phyloP scores from a whole-genome alignment of 2,329 filamentous ascomycete genomes.

The Stachybotrys chartarum region DNA sequence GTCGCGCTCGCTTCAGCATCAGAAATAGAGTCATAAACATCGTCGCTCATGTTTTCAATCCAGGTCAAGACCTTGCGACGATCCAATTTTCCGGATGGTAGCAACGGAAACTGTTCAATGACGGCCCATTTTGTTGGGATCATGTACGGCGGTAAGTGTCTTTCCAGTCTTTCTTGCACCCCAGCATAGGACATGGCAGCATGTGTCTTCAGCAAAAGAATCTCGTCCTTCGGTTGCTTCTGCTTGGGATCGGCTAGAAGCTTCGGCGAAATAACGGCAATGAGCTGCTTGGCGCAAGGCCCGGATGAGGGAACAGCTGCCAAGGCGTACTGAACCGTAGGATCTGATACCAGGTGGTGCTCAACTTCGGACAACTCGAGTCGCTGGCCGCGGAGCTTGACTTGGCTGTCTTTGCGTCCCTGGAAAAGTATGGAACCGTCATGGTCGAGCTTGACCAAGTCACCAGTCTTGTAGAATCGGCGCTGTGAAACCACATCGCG shows the following conservation, averaged over 20 bases:
- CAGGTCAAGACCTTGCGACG: constrained; percentile 2
- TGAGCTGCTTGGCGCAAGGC: background rate
- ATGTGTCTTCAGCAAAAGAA: constrained; percentile 1
- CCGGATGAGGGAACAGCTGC: background rate
- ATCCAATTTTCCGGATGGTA: constrained; percentile 5
- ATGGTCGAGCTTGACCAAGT: constrained; percentile 13
- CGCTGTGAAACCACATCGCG: background rate
- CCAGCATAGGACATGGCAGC: background rate
- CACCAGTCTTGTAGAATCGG: constrained; percentile 10
- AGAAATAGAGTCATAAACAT: background rate
- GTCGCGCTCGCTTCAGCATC: constrained; percentile 4
- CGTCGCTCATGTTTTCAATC: constrained; percentile 2
- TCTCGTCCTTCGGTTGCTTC: background rate
- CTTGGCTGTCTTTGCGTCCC: constrained; percentile 45
- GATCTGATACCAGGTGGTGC: background rate
- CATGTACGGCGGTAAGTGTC: constrained; percentile 4
- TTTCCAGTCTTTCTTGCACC: constrained; percentile 5
- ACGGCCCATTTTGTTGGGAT: constrained; percentile 3
- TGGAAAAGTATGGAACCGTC: constrained; percentile 30
- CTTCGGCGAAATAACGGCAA: constrained; percentile 5
- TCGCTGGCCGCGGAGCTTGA: constrained; percentile 48
- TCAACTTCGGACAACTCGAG: constrained; percentile 29
- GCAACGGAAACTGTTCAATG: constrained; percentile 1
- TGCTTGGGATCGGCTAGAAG: background rate
- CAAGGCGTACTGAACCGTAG: constrained; percentile 6